A percentile compares a stretch with the other conserved stretches of the same genome.
Evolutionary conservation across 805 yeast species (phyloP).

Genomic region (Nakazawaea wyomingensis): DNA sequence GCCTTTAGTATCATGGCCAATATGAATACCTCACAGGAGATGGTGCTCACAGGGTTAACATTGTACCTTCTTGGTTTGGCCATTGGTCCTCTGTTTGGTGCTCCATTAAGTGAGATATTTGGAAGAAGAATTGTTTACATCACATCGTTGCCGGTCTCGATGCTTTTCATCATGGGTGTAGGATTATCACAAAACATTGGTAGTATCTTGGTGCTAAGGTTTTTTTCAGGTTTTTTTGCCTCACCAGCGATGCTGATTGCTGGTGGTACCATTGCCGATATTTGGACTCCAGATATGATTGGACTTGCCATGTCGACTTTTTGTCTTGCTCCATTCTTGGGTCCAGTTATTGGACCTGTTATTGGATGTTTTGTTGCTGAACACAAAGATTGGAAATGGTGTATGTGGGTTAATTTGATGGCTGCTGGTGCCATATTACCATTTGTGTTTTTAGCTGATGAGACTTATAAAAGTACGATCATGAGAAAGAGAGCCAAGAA

Average conservation of each 20-base stretch:
- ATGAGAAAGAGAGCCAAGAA: conserved; percentile 54
- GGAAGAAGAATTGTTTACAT: conserved; percentile 64
- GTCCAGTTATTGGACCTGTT: conserved; percentile 75
- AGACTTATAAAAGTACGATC: conserved; percentile 70
- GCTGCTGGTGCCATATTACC: conserved; percentile 54
- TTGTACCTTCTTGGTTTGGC: conserved; percentile 70
- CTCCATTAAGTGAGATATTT: conserved; percentile 65
- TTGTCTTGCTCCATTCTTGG: conserved; percentile 74
- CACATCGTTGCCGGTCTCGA: conserved; percentile 55
- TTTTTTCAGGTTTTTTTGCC: conserved; percentile 70
- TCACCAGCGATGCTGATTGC: conserved; percentile 82
- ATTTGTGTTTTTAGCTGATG: conserved; percentile 45
- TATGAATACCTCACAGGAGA: conserved; percentile 53
- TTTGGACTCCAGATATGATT: conserved; percentile 62
- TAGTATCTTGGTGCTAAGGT: conserved; percentile 60
- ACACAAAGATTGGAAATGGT: conserved; percentile 63
- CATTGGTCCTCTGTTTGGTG: conserved; percentile 63
- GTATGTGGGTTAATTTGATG: conserved; percentile 67
- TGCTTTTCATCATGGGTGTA: conserved; percentile 71
- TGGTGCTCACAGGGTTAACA: conserved; percentile 64
- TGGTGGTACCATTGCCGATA: conserved; percentile 77
- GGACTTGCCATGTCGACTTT: conserved; percentile 76
- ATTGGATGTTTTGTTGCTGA: conserved; percentile 69
- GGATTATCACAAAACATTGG: conserved; percentile 60
- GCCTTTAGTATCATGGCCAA: conserved; percentile 44